These are phyloP conservation scores for Ophiostoma tasmaniense DNA, from an alignment of 2,329 filamentous ascomycete genomes.

Conservation along the genomic window DNA sequence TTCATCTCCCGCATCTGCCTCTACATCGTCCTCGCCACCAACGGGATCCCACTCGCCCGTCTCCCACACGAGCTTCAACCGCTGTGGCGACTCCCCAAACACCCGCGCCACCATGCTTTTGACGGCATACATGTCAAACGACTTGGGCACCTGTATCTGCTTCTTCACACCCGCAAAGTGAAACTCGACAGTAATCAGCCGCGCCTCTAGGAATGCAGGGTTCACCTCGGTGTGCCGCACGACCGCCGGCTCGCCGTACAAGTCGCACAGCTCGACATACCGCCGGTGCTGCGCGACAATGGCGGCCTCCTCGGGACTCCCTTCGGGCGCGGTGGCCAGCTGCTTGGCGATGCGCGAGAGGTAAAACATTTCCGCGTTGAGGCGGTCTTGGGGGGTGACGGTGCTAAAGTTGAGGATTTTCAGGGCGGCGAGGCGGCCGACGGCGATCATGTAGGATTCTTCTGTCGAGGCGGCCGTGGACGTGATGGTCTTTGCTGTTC, in stretches of 20 bases:
- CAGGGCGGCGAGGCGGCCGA: slow-evolving; percentile 64
- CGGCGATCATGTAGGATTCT: slow-evolving; percentile 80
- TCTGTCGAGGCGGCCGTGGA: slow-evolving; percentile 42
- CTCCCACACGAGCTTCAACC: slow-evolving; percentile 68
- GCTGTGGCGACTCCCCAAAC: slow-evolving; percentile 57
- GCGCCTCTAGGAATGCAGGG: slow-evolving; percentile 72
- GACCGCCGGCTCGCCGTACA: slow-evolving; percentile 65
- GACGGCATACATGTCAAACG: slow-evolving; percentile 71
- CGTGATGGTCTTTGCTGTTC: slow-evolving; percentile 18
- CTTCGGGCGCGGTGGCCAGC: slow-evolving; percentile 51
- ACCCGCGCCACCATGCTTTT: slow-evolving; percentile 67
- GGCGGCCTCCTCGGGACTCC: slow-evolving; percentile 40
- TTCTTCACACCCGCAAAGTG: slow-evolving; percentile 21
- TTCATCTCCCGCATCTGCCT: slow-evolving; percentile 37
- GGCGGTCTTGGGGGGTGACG: slow-evolving; percentile 64
- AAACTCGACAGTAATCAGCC: slow-evolving; percentile 61
- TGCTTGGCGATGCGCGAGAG: slow-evolving; percentile 74
- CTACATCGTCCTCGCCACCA: slow-evolving; percentile 51
- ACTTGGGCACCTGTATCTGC: slow-evolving; percentile 56
- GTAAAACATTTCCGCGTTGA: slow-evolving; percentile 90
- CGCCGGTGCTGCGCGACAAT: slow-evolving; percentile 60
- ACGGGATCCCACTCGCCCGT: slow-evolving; percentile 86
- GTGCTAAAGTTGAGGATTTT: slow-evolving; percentile 63
- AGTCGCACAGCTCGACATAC: slow-evolving; percentile 63
- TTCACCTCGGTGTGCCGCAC: slow-evolving; percentile 52